Percentiles rank a stretch among this genome's conserved stretches.
phyloP scores from a whole-genome alignment of 108 stramenopile species.

The Chaetoceros muelleri region DNA sequence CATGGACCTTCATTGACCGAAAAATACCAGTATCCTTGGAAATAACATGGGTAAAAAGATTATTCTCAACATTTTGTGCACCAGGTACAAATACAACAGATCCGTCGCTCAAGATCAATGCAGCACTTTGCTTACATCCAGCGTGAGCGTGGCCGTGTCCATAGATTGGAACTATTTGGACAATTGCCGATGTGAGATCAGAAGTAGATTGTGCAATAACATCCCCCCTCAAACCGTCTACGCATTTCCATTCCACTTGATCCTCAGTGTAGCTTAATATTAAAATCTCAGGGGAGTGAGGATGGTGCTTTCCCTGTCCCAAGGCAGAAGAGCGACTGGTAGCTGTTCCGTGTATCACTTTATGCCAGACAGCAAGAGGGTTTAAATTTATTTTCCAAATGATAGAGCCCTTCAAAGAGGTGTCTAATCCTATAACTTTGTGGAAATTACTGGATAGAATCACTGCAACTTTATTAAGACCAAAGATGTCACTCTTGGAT shows the following conservation, averaged over 20 bases:
- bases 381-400: constrained; percentile 53
- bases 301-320: constrained; percentile 60
- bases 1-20: constrained; percentile 15
- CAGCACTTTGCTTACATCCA: constrained; percentile 54
- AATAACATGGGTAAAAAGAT: constrained; percentile 57
- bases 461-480: constrained; percentile 73
- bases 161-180: constrained; percentile 57
- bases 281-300: constrained; percentile 55
- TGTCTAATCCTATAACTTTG: constrained; percentile 56
- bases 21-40: constrained; percentile 31
- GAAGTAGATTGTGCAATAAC: constrained; percentile 36
- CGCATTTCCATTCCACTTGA: constrained; percentile 55
- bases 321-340: constrained; percentile 36
- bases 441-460: constrained; percentile 43
- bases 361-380: constrained; percentile 42
- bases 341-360: constrained; percentile 65
- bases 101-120: constrained; percentile 48
- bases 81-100: constrained; percentile 43
- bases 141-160: constrained; percentile 22
- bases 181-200: constrained; percentile 25
- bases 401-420: constrained; percentile 30
- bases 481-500: constrained; percentile 25
- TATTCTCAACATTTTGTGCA: constrained; percentile 32
- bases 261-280: constrained; percentile 2
- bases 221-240: constrained; percentile 64